phyloP scores from a whole-genome alignment of 2,329 filamentous ascomycete genomes.

The Colletotrichum karsti region DNA sequence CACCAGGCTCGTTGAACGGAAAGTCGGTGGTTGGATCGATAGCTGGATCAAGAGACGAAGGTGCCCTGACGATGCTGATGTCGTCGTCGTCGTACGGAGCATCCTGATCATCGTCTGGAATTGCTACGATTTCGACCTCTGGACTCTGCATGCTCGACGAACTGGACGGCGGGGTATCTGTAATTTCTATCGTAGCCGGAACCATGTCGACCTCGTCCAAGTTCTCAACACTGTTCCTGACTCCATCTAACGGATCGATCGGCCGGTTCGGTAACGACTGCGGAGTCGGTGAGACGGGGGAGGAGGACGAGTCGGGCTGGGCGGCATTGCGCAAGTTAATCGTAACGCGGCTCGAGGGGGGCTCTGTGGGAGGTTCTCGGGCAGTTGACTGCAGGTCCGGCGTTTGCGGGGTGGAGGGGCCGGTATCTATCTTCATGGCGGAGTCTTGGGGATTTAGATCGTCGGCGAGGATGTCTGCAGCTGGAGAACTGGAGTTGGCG shows the following conservation, averaged over 20 bases:
- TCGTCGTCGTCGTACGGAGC: conserved; percentile 40
- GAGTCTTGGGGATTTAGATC: conserved; percentile 35
- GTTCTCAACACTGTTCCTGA: conserved; percentile 56
- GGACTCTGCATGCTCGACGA: conserved; percentile 52
- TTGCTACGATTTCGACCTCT: conserved; percentile 51
- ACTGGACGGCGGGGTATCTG: conserved; percentile 41
- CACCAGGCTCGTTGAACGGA: conserved; percentile 50
- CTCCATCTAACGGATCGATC: conserved; percentile 16
- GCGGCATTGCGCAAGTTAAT: conserved; percentile 64
- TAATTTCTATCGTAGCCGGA: conserved; percentile 33
- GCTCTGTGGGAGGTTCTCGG: conserved; percentile 45
- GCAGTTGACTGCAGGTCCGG: conserved; percentile 45
- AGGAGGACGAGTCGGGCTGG: conserved; percentile 50
- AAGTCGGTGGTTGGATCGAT: conserved; percentile 55
- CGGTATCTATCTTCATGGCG: conserved; percentile 51
- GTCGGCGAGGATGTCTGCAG: conserved; percentile 35
- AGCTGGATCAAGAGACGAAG: not conserved
- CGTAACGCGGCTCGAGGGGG: conserved; percentile 66
- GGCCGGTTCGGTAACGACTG: conserved; percentile 26
- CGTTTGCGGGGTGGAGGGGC: conserved; percentile 50
- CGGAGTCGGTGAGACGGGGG: conserved; percentile 51
- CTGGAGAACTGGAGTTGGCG: conserved; percentile 42
- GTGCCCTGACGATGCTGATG: conserved; percentile 26
- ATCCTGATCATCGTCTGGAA: conserved; percentile 45
- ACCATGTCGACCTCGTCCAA: conserved; percentile 47